Conservation (phyloP, 371 early-diverging fungal species). For the Rhizopus stolonifer region DNA sequence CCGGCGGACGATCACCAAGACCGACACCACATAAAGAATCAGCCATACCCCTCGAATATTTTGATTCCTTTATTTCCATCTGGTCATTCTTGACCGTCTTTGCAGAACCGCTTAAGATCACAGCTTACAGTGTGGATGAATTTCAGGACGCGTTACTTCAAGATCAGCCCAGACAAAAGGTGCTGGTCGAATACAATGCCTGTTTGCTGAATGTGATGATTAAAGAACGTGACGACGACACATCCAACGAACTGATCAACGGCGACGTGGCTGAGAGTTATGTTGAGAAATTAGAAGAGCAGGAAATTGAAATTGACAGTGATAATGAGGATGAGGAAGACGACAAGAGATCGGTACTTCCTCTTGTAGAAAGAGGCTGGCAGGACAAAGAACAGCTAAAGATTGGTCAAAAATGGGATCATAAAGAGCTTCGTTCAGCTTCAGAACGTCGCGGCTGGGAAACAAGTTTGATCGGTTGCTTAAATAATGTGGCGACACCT, state of each 20-base stretch:
- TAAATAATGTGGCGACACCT: conserved; percentile 50
- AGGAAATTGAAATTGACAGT: not conserved
- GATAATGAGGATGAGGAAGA: conserved; percentile 9
- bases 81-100: conserved; percentile 48
- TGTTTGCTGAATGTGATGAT: conserved; percentile 47
- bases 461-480: conserved; percentile 42
- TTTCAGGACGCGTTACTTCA: conserved; percentile 39
- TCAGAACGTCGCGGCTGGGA: conserved; percentile 49
- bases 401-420: conserved; percentile 41
- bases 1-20: conserved; percentile 37
- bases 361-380: conserved; percentile 38
- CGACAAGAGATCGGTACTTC: conserved; percentile 10
- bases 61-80: conserved; percentile 33
- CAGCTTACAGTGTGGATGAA: conserved; percentile 44
- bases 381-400: conserved; percentile 34
- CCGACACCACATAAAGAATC: conserved; percentile 33
- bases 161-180: conserved; percentile 29
- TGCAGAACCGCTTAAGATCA: conserved; percentile 37
- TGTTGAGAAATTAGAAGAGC: conserved; percentile 23
- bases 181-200: conserved; percentile 34
- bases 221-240: conserved; percentile 42
- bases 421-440: conserved; percentile 29
- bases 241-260: conserved; percentile 33
- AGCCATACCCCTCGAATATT: conserved; percentile 26
- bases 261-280: conserved; percentile 35